phyloP scores from a whole-genome alignment of 352 stramenopile species.

The Pelagophyceae sp. region DNA sequence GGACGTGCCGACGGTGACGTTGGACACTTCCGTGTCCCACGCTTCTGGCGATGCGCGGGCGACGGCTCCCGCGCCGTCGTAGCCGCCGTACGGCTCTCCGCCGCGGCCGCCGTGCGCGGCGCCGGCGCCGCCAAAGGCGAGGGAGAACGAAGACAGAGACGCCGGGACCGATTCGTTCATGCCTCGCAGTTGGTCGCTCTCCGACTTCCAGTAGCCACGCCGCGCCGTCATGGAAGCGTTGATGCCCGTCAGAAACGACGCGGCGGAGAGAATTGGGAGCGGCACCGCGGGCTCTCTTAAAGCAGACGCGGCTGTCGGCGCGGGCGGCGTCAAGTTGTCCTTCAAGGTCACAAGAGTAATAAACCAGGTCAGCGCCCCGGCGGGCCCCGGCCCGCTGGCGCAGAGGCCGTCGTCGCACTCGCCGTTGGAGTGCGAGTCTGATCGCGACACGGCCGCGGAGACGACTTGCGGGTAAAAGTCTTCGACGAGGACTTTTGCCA shows the following conservation, averaged over 20 bases:
- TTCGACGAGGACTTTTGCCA: slow-evolving; percentile 49
- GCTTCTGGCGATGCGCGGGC: background rate
- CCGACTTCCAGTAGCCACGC: background rate
- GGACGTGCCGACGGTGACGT: background rate
- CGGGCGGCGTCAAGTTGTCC: slow-evolving; percentile 65
- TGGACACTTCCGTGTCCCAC: background rate
- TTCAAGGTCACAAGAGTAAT: slow-evolving; percentile 71
- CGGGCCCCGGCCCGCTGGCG: slow-evolving; percentile 56
- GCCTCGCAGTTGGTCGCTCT: slow-evolving; percentile 13
- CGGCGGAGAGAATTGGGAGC: slow-evolving; percentile 17
- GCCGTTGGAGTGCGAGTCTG: slow-evolving; percentile 48
- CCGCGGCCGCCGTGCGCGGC: slow-evolving; percentile 37
- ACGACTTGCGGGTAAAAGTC: slow-evolving; percentile 44
- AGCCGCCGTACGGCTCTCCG: background rate
- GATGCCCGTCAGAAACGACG: slow-evolving; percentile 17
- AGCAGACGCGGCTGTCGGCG: slow-evolving; percentile 51
- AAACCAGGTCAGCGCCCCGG: slow-evolving; percentile 73
- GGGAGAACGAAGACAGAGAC: slow-evolving; percentile 53
- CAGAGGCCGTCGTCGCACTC: slow-evolving; percentile 65
- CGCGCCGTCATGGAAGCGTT: slow-evolving; percentile 25
- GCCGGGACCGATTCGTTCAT: slow-evolving; percentile 5
- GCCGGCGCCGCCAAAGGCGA: slow-evolving; percentile 73
- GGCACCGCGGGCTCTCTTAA: slow-evolving; percentile 27
- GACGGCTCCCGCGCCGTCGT: background rate
- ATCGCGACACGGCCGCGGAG: slow-evolving; percentile 61